Percentiles rank a stretch among this genome's conserved stretches.
Evolutionary conservation across 2,329 filamentous ascomycete species (phyloP).

Genomic region (Dichotomopilus funicola): DNA sequence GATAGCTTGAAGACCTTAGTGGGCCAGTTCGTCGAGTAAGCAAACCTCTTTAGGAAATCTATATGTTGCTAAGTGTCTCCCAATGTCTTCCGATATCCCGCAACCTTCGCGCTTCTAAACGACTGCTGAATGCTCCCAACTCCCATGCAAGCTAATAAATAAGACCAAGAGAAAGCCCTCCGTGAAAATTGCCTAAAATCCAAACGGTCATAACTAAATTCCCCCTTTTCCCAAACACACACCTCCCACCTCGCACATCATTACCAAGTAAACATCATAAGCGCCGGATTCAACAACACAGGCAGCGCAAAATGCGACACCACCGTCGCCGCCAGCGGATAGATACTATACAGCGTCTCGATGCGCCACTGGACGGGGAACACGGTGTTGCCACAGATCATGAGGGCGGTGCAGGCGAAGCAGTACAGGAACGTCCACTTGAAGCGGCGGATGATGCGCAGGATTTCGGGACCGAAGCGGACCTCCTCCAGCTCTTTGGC

Average conservation of each 20-base stretch:
- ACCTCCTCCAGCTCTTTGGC: constrained; percentile 68
- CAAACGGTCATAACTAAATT: too few species aligned
- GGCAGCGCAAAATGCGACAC: constrained; percentile 52
- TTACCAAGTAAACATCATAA: constrained; percentile 59
- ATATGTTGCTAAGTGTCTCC: too few species aligned
- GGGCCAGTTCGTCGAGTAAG: too few species aligned
- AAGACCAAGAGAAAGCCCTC: too few species aligned
- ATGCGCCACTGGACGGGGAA: constrained; percentile 51
- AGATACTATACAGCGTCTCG: constrained; percentile 50
- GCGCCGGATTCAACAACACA: constrained; percentile 53
- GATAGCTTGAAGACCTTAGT: not conserved
- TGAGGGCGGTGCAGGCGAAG: constrained; percentile 37
- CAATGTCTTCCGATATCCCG: too few species aligned
- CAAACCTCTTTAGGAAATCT: too few species aligned
- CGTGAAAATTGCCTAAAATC: too few species aligned
- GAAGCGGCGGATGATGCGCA: constrained; percentile 49
- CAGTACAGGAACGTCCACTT: constrained; percentile 48
- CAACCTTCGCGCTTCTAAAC: too few species aligned
- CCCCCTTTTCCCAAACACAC: not conserved
- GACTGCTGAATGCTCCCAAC: too few species aligned
- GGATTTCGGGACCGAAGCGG: constrained; percentile 51
- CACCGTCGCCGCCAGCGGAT: constrained; percentile 47
- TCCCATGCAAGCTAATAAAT: too few species aligned
- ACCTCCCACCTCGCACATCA: not conserved
- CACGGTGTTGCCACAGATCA: constrained; percentile 42